phyloP scores from a whole-genome alignment of 345 rosid genomes.

The Lepidium africanum region DNA sequence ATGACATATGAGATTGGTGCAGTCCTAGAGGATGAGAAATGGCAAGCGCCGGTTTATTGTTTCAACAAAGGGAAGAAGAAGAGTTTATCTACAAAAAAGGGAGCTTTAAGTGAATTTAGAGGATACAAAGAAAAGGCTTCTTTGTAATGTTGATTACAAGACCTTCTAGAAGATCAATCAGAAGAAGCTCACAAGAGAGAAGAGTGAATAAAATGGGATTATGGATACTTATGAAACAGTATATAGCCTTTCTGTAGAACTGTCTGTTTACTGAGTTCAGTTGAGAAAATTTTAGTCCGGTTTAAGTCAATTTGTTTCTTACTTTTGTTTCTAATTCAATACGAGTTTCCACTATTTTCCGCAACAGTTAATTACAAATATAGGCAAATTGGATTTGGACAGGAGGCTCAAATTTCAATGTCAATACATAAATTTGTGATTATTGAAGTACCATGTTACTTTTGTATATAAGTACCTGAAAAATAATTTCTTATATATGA shows the following conservation, averaged over 20 bases:
- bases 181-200: neutral
- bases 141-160: neutral
- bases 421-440: too few relatives aligned
- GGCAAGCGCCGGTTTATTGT: conserved; percentile 60
- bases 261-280: neutral
- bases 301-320: neutral
- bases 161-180: neutral
- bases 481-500: too few relatives aligned
- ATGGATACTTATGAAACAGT: neutral
- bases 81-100: neutral
- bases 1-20: conserved; percentile 65
- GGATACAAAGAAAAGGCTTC: conserved; percentile 16
- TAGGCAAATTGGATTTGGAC: too few relatives aligned
- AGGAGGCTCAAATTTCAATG: too few relatives aligned
- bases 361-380: too few relatives aligned
- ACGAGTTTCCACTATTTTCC: too few relatives aligned
- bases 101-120: conserved; percentile 11
- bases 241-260: neutral
- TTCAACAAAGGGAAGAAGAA: conserved; percentile 25
- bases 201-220: conserved; percentile 4
- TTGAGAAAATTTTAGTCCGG: neutral
- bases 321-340: neutral
- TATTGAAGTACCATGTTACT: too few relatives aligned
- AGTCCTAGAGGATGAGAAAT: conserved; percentile 45
- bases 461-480: too few relatives aligned